These are phyloP conservation scores for Inonotus obliquus DNA, from an alignment of 1,284 basidiomycete species.

Conservation along the genomic window DNA sequence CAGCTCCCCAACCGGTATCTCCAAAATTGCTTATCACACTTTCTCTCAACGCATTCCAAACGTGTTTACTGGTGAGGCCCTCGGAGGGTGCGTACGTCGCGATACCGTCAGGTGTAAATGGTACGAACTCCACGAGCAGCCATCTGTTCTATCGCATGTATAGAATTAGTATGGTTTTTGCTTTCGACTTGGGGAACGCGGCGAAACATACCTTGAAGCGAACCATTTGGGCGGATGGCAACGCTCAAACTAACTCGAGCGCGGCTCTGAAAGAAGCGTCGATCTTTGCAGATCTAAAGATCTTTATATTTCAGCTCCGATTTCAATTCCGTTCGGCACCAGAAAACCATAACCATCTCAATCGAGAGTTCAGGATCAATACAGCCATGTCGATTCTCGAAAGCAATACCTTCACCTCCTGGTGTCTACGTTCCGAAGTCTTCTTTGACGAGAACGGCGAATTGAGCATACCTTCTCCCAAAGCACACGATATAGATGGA, in stretches of 20 bases:
- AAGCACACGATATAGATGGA: slow-evolving; percentile 57
- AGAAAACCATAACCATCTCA: no score
- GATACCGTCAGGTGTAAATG: slow-evolving; percentile 26
- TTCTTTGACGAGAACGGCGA: slow-evolving; percentile 66
- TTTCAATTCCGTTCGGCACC: no score
- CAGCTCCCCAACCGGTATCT: slow-evolving; percentile 74
- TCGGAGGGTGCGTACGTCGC: slow-evolving; percentile 19
- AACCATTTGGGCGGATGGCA: slow-evolving; percentile 39
- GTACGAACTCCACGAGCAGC: slow-evolving; percentile 72
- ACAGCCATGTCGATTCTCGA: slow-evolving; percentile 1
- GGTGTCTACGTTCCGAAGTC: slow-evolving; percentile 70
- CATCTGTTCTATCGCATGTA: slow-evolving; percentile 58
- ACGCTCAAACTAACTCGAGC: background rate
- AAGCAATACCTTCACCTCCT: slow-evolving; percentile 42
- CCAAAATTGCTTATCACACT: slow-evolving; percentile 72
- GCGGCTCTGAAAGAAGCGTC: background rate
- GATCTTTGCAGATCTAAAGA: no score
- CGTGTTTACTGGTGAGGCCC: slow-evolving; percentile 49
- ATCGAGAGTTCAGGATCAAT: no score
- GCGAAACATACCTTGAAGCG: slow-evolving; percentile 48
- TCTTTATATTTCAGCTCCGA: no score
- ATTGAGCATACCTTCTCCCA: slow-evolving; percentile 53
- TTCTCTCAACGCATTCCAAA: slow-evolving; percentile 63
- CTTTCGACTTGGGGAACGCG: background rate
- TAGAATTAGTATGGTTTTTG: background rate